A percentile compares a stretch with the other conserved stretches of the same genome.
phyloP scores from a whole-genome alignment of 2,329 filamentous ascomycete species.

The Penicillium psychrosexuale region DNA sequence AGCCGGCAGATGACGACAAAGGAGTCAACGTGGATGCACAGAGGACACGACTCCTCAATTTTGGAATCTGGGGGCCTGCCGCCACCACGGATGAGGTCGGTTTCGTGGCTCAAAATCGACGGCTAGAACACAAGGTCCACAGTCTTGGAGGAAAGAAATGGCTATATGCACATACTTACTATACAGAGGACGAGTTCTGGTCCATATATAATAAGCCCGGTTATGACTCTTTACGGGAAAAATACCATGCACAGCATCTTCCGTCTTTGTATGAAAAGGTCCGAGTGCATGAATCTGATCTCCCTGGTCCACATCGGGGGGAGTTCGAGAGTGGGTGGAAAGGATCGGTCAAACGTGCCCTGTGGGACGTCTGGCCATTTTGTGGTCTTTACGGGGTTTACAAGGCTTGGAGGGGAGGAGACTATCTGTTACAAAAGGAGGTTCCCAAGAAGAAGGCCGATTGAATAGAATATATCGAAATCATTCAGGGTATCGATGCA shows the following conservation, averaged over 20 bases:
- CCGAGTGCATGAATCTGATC: conserved; percentile 12
- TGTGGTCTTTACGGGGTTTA: conserved; percentile 27
- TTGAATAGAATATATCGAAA: neutral
- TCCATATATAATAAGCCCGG: conserved; percentile 38
- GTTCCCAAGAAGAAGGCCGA: conserved; percentile 5
- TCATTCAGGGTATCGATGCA: conserved; percentile 4
- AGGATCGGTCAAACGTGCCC: conserved; percentile 10
- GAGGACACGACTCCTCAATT: conserved; percentile 45
- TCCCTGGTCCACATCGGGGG: conserved; percentile 12
- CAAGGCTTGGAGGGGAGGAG: conserved; percentile 23
- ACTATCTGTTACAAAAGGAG: conserved; percentile 21
- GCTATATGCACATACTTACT: conserved; percentile 84
- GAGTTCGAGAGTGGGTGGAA: conserved; percentile 13
- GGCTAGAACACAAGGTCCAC: conserved; percentile 66
- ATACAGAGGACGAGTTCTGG: conserved; percentile 58
- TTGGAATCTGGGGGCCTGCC: conserved; percentile 77
- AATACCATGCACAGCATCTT: conserved; percentile 37
- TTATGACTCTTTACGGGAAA: conserved; percentile 40
- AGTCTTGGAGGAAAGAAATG: conserved; percentile 77
- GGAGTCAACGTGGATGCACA: neutral
- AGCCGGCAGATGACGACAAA: neutral
- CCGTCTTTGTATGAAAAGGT: conserved; percentile 42
- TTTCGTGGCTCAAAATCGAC: conserved; percentile 69
- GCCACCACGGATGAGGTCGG: conserved; percentile 49
- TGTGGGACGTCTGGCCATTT: conserved; percentile 25